phyloP scores from a whole-genome alignment of 2,329 filamentous ascomycete species.

The Magnaporthiopsis rhizophila region DNA sequence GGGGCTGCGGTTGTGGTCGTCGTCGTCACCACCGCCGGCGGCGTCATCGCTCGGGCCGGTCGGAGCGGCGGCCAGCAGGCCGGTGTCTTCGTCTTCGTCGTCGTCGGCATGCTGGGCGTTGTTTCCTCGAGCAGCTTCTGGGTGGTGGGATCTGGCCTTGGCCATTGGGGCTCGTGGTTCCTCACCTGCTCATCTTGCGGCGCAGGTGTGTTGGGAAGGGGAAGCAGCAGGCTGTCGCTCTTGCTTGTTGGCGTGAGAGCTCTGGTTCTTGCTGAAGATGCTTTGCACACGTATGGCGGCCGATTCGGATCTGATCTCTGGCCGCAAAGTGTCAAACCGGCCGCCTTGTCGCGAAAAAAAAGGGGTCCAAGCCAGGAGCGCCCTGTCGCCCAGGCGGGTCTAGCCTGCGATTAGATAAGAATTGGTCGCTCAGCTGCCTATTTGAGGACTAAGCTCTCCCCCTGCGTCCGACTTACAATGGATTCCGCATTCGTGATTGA shows the following conservation, averaged over 20 bases:
- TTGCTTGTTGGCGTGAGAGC: too few species aligned
- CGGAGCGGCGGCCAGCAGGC: slow-evolving; percentile 4
- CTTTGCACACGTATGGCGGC: not conserved
- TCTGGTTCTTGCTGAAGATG: too few species aligned
- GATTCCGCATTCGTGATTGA: too few species aligned
- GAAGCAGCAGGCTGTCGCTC: not conserved
- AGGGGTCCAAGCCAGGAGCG: not conserved
- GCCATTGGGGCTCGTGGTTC: slow-evolving; percentile 5
- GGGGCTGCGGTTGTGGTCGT: not conserved
- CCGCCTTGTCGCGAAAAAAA: not conserved
- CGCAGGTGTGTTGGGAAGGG: not conserved
- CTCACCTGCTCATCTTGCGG: slow-evolving; percentile 7
- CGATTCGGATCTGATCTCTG: not conserved
- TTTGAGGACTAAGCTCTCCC: too few species aligned
- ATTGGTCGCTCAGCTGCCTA: too few species aligned
- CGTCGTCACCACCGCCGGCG: not conserved
- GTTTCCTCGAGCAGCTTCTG: slow-evolving; percentile 5
- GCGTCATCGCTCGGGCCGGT: not conserved
- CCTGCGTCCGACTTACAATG: too few species aligned
- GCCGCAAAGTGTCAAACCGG: not conserved
- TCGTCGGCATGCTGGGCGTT: slow-evolving; percentile 4
- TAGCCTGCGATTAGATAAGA: not conserved
- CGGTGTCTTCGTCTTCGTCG: slow-evolving; percentile 4
- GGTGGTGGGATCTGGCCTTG: slow-evolving; percentile 6
- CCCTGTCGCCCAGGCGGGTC: too few species aligned